Percentiles rank a stretch among this genome's conserved stretches.
phyloP scores from a whole-genome alignment of 2,329 filamentous ascomycete species.

The Colletotrichum paranaense region DNA sequence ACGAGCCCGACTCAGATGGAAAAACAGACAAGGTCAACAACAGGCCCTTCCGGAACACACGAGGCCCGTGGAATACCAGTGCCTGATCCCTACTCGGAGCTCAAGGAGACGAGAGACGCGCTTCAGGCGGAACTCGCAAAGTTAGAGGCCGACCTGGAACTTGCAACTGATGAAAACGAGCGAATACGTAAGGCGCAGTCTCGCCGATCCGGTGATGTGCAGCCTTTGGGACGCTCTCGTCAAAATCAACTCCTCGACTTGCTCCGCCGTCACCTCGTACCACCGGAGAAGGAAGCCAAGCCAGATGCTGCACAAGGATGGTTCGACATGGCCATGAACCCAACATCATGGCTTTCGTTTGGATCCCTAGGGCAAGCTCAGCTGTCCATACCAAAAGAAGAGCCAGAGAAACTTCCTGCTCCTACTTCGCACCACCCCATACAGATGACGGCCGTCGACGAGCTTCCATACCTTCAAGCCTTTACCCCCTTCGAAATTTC shows the following conservation, averaged over 20 bases:
- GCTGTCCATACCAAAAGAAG: constrained; percentile 41
- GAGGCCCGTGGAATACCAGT: constrained; percentile 55
- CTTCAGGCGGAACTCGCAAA: constrained; percentile 66
- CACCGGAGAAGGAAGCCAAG: constrained; percentile 45
- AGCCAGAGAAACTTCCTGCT: constrained; percentile 47
- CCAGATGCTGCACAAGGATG: constrained; percentile 51
- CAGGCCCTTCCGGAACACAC: constrained; percentile 40
- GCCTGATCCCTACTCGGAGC: constrained; percentile 57
- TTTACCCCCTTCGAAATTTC: constrained; percentile 76
- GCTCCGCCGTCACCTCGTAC: constrained; percentile 54
- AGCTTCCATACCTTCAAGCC: constrained; percentile 75
- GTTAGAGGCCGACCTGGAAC: constrained; percentile 68
- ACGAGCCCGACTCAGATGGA: not conserved
- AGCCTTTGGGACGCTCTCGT: constrained; percentile 44
- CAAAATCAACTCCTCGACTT: constrained; percentile 53
- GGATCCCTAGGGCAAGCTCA: constrained; percentile 47
- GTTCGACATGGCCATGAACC: constrained; percentile 61
- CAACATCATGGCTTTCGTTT: constrained; percentile 64
- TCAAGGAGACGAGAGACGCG: constrained; percentile 62
- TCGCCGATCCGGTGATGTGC: constrained; percentile 46
- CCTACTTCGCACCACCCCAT: constrained; percentile 74
- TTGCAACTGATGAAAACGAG: constrained; percentile 69
- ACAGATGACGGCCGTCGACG: constrained; percentile 70
- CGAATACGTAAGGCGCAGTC: constrained; percentile 57
- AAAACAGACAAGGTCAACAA: constrained; percentile 6